These are phyloP conservation scores for Hemisphaericaspora xylofermentans DNA, from an alignment of 1,139 yeast genomes.

Conservation along the genomic window DNA sequence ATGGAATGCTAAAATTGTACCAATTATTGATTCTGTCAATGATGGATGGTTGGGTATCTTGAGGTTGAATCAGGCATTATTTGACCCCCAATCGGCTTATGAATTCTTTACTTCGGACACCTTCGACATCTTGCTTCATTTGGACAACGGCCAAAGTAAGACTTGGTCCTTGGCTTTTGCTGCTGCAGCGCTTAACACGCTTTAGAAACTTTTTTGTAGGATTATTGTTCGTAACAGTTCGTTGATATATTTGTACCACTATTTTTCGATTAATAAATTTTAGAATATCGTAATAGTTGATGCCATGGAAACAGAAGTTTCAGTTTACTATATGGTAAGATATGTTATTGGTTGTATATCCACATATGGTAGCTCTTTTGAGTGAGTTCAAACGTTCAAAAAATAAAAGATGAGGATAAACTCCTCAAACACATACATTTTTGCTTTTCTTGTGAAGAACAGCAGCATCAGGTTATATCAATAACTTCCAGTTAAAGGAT, in stretches of 20 bases:
- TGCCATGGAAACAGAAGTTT: no score
- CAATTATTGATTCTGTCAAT: slow-evolving; percentile 52
- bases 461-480: no score
- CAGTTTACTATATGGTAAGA: no score
- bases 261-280: no score
- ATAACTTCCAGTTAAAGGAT: no score
- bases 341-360: no score
- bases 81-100: slow-evolving; percentile 67
- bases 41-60: slow-evolving; percentile 91
- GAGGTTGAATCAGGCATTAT: slow-evolving; percentile 73
- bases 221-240: not conserved
- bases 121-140: slow-evolving; percentile 32
- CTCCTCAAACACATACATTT: no score
- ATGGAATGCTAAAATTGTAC: slow-evolving; percentile 60
- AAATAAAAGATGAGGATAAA: no score
- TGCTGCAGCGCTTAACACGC: slow-evolving; percentile 57
- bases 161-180: slow-evolving; percentile 87
- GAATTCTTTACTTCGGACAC: slow-evolving; percentile 58
- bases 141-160: slow-evolving; percentile 86
- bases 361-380: no score
- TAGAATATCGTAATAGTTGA: no score
- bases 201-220: slow-evolving; percentile 2
- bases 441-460: no score
- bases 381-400: no score
- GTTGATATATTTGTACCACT: not conserved